phyloP scores from a whole-genome alignment of 208 protist genomes.

The Leishmania tropica region DNA sequence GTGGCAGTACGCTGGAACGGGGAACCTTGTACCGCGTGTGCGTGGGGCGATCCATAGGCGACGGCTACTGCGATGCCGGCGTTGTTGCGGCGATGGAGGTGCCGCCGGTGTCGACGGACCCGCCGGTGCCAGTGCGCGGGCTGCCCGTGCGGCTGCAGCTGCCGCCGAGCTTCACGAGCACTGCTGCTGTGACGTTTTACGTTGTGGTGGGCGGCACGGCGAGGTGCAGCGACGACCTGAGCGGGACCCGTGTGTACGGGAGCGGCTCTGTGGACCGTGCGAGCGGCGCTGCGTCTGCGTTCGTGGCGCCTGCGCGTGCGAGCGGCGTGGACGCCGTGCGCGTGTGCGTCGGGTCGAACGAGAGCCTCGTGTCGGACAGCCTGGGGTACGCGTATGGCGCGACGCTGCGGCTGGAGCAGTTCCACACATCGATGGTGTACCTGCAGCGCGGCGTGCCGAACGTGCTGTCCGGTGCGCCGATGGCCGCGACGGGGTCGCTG shows the following conservation, averaged over 20 bases:
- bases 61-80: conserved; percentile 7
- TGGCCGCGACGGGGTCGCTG: conserved; percentile 11
- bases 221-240: conserved; percentile 10
- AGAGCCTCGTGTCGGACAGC: conserved; percentile 20
- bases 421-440: conserved; percentile 41
- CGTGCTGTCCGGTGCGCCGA: conserved; percentile 33
- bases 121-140: conserved; percentile 2
- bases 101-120: conserved; percentile 7
- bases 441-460: conserved; percentile 36
- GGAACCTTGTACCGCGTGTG: conserved; percentile 4
- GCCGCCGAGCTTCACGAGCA: conserved; percentile 6
- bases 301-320: conserved; percentile 27
- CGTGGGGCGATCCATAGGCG: background rate
- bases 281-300: conserved; percentile 16
- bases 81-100: conserved; percentile 1
- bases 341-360: conserved; percentile 25
- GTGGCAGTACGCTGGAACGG: background rate
- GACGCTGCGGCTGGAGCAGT: conserved; percentile 28
- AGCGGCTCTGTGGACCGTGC: conserved; percentile 31
- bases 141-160: conserved; percentile 14
- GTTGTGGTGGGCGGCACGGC: background rate
- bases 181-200: conserved; percentile 7
- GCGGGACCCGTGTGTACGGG: conserved; percentile 18
- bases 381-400: conserved; percentile 37
- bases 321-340: conserved; percentile 5